Evolutionary conservation across 768 basidiomycete species (phyloP), one percentile per base, ranked within the genome.

Genomic region (Holtermannia corniformis): DNA sequence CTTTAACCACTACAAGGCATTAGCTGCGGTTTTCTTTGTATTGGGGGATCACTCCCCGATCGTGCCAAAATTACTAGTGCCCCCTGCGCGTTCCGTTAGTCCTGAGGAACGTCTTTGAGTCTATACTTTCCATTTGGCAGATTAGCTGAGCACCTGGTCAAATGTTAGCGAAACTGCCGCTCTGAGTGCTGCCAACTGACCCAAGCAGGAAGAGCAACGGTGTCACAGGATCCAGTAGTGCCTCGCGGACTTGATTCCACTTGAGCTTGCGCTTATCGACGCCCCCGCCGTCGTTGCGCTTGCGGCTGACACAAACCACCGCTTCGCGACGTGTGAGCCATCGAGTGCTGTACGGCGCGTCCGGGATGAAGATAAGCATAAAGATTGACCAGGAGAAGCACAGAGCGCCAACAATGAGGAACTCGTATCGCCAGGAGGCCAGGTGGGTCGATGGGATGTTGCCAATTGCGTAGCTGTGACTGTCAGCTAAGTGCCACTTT

Each of bases 341-440:
- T 11, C 44, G 27, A 7, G 65, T 60, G 21, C 58, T 59, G 49
- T 67, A 55, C n/a, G 66, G 70, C 27, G 70, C 62, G 51, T 64
- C 60, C 12, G 70, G 70, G 44, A 70, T 59, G 25, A 70, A 37
- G 51, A 70, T 23, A 10, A 60, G 57, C 54, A 72, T 58, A 40
- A 57, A 44, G 22, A 68, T 52, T 3, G 56, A 62, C 71, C 71
- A 72, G 3, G 43, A 40, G 13, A 61, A 48, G 50, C 71, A 72
- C 37, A 65, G 23, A 14, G 58, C 58, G 10, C 64, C 59, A 28
- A 60, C 59, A 47, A 73, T 62, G 27, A 75, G 13, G 55, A 72
- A 68, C 54, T 74, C 73, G 52, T 72, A 74, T 44, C 58, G 47
- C 73, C 73, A 75, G n/a, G 62, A 63, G 4, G 57, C 54, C n/a